Evolutionary conservation across 2,329 filamentous ascomycete genomes (phyloP), one percentile per base, ranked within the genome.

Genomic region (Meredithiella fracta): DNA sequence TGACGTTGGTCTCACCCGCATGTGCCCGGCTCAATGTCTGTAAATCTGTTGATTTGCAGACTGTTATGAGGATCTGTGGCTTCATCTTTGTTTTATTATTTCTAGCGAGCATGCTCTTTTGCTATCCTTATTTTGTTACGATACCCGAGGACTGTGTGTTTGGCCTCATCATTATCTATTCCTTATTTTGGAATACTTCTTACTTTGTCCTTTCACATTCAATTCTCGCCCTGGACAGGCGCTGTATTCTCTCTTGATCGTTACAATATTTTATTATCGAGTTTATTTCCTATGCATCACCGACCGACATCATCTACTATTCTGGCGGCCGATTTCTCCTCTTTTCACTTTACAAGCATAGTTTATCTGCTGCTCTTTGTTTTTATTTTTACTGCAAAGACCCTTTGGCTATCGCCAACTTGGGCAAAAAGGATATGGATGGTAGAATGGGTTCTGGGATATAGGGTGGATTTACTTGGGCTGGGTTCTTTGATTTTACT

Each of bases 1-100:
- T 54, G 77, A 82, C 26, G 70, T 83, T 22, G 79, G 78, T 7
- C 67, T 83, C 62, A 80, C 79, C 67, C 68, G 72, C 61, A 50
- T 49, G 3, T 47, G 23, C 15, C 47, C 47, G 9, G 56, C 51
- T 38, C 34, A 37, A 17, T 57, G 55, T 20, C 40, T 40, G 20
- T 57, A 38, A 26, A 29, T 31, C 34, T 51, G 8, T 49, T 44
- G 40, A n/a, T 44, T n/a, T 3, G 7, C 15, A 38, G 11, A 7
- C 11, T 6, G 25, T 38, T 25, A 14, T 31, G 11, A n/a, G 7
- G 20, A 44, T 20, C 25, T 37, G 20, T 50, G 20, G 2, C 14
- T 50, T 55, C 20, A 31, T 47, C 37, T 55, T 31, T 17, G 14
- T 38, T 20, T 22, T 31, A 23, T 29, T 55, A 34, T 29, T 34